Conservation (phyloP, 2,329 filamentous ascomycete species). For the Pseudogymnoascus sp. region DNA sequence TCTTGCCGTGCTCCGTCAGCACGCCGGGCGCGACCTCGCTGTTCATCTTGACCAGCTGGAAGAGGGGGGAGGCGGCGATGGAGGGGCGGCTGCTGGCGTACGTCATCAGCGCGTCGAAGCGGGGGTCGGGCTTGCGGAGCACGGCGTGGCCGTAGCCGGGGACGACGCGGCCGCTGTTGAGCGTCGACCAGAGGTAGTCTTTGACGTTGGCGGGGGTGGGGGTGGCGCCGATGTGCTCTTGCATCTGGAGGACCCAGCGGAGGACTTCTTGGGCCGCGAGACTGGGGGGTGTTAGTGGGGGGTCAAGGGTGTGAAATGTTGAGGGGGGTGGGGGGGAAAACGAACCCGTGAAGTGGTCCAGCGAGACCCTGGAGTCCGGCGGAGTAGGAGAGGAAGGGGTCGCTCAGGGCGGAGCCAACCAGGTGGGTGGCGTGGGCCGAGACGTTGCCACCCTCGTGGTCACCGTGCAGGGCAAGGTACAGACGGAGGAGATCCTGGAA, state of each 20-base stretch:
- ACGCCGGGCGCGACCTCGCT: slow-evolving; percentile 84
- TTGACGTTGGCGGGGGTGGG: slow-evolving; percentile 77
- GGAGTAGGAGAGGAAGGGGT: slow-evolving; percentile 92
- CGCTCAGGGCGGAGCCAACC: slow-evolving; percentile 87
- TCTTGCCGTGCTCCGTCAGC: slow-evolving; percentile 92
- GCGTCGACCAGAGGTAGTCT: slow-evolving; percentile 83
- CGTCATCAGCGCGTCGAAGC: slow-evolving; percentile 94
- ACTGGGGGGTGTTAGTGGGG: background rate
- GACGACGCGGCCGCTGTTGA: slow-evolving; percentile 89
- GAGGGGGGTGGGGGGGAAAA: slow-evolving; percentile 8
- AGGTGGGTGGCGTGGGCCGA: slow-evolving; percentile 92
- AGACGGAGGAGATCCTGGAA: slow-evolving; percentile 93
- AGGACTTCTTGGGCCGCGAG: slow-evolving; percentile 95
- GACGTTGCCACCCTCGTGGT: slow-evolving; percentile 97
- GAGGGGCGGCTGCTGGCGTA: slow-evolving; percentile 79
- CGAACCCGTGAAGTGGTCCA: slow-evolving; percentile 76
- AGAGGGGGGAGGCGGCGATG: slow-evolving; percentile 80
- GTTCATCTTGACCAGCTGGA: slow-evolving; percentile 90
- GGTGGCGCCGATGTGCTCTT: slow-evolving; percentile 68
- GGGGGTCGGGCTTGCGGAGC: slow-evolving; percentile 90
- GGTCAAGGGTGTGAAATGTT: background rate
- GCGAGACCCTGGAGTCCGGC: slow-evolving; percentile 92
- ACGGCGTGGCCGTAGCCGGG: slow-evolving; percentile 95
- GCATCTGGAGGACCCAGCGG: slow-evolving; percentile 95
- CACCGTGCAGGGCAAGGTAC: slow-evolving; percentile 92